Evolutionary conservation across 176 grass and related monocot species (phyloP), one percentile per base, ranked within the genome.

Genomic region (Cenchrus purpureus): DNA sequence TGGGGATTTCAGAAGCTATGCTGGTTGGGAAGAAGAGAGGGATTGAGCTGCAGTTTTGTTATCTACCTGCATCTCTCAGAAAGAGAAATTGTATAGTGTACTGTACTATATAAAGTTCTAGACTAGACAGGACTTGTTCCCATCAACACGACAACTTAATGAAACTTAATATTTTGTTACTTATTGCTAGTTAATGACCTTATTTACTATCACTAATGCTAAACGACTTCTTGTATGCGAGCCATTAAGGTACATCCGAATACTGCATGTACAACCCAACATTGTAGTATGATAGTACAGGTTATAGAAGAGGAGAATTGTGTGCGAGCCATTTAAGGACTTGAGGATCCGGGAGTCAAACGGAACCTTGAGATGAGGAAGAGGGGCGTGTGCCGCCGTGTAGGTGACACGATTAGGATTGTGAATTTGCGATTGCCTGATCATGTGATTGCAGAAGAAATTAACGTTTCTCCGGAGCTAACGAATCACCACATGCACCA

Each of bases 141-240:
- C 70, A 80, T 80, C 65, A 80, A 76, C 72, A 79, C 32, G 55
- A 20, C 73, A 51, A 67, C 19, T 87, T 54, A 90, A 87, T 25
- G 68, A 54, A 46, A 32, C 44, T 90, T 76, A 80, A 84, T 87
- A 46, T 53, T 45, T 84, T 51, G 16, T 69, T 40, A 74, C 79
- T 87, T 83, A 90, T 45, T 79, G 6, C 31, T 44, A 62, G 80
- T 90, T 87, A 90, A 83, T 74, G 32, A 37, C 53, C 74, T 29
- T 45, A 44, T 74, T 90, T 87, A 87, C 6, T 87, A 28, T 55
- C 74, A 54, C 72, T 69, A 84, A 90, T 87, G 32, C 79, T 17
- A 71, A 70, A 71, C 52, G 74, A 87, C 81, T 87, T 63, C 80
- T 79, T 74, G 68, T 46, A 61, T 83, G 62, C 25, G 25, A 25